Base-by-base conservation (phyloP, 345 rosid species). In the Aurinia saxatilis region DNA sequence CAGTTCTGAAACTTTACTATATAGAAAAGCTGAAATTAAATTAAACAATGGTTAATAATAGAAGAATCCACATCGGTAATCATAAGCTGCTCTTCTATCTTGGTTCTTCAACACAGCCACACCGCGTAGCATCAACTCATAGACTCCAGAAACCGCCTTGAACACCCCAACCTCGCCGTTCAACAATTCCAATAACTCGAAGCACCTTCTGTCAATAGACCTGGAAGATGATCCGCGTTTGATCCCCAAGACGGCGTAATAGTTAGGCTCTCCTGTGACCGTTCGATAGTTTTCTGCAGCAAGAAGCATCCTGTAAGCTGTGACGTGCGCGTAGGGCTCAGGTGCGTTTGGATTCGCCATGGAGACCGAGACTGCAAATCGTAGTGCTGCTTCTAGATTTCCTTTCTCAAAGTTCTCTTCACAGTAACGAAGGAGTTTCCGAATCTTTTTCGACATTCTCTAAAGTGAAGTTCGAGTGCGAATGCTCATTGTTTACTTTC, bases 261-360 rank as follows among this genome's bases (percentile, higher is more conserved):
- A 66, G 56, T 66, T 63, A 16, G 63, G 63, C 49, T 66, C 71
- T 56, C 63, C 57, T 0, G 63, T 8, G 40, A 13, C 2, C 2
- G 71, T 66, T 8, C 40, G 63, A n/a, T 47, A 46, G 2, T 66
- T 56, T 0, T 56, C 63, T 10, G 34, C 71, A 2, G 63, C 4
- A 9, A 46, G 48, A 47, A 66, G 71, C 33, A 46, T 66, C 29
- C 49, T 66, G 6, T 66, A 66, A 55, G 70, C 63, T 0, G 55
- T 27, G 19, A 66, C 70, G 31, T 66, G 70, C 36, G 63, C 63
- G 55, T 66, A 66, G 7, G 70, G 63, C 6, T 45, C 21, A 34
- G 56, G 39, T 2, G 38, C 48, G 35, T 66, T 8, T 7, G 70
- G 70, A 25, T 66, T 45, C 21, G 63, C 44, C 12, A 11, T 7